Conservation (phyloP, 2,329 filamentous ascomycete species). For the Aspergillus sclerotialis region DNA sequence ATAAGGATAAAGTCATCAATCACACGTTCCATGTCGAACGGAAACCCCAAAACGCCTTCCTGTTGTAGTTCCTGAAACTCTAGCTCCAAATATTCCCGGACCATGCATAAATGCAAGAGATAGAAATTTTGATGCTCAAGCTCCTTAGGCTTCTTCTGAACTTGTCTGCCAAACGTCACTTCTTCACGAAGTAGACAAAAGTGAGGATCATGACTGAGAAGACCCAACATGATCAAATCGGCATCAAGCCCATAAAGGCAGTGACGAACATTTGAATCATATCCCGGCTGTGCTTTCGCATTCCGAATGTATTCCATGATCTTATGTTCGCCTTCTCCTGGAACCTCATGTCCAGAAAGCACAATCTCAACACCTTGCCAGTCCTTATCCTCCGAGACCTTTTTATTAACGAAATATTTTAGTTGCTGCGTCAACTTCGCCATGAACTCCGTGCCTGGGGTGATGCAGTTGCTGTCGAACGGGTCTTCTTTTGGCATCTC, state of each 20-base stretch:
- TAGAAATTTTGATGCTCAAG: constrained; percentile 99
- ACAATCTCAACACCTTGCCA: constrained; percentile 98
- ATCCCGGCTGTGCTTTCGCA: constrained; percentile 88
- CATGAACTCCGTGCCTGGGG: constrained; percentile 95
- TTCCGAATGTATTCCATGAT: constrained; percentile 99
- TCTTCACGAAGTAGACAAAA: constrained; percentile 96
- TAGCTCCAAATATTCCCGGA: constrained; percentile 91
- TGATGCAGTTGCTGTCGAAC: constrained; percentile 99
- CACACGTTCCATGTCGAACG: constrained; percentile 88
- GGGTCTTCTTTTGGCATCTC: constrained; percentile 92
- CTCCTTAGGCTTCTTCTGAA: constrained; percentile 85
- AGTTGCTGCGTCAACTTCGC: constrained; percentile 87
- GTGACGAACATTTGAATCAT: constrained; percentile 88
- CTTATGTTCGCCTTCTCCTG: constrained; percentile 97
- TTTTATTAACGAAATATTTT: constrained; percentile 98
- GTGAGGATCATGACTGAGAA: constrained; percentile 95
- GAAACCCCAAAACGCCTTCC: constrained; percentile 63
- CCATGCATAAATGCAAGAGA: constrained; percentile 92
- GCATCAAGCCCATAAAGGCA: constrained; percentile 96
- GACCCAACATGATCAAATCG: constrained; percentile 95
- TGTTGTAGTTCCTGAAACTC: constrained; percentile 90
- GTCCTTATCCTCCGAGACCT: constrained; percentile 91
- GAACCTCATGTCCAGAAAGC: constrained; percentile 93
- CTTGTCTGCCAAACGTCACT: constrained; percentile 89
- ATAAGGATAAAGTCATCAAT: constrained; percentile 99